Conservation (phyloP, 2,329 filamentous ascomycete species). For the Stagonosporopsis tanaceti region DNA sequence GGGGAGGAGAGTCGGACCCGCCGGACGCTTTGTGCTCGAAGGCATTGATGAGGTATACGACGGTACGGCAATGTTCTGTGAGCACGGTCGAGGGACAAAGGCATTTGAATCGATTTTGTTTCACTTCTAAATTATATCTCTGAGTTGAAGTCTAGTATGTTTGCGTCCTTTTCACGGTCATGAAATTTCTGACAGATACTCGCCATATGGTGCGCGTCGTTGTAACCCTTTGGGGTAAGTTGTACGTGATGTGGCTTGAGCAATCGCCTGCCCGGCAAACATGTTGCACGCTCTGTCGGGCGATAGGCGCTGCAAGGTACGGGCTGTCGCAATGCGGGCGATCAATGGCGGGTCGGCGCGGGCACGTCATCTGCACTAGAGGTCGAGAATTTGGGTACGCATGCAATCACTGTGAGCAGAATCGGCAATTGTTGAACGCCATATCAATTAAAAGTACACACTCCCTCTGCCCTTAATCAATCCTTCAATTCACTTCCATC, state of each 20-base stretch:
- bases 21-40: neutral
- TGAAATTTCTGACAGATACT: neutral
- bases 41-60: constrained; percentile 15
- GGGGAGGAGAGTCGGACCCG: neutral
- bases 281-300: constrained; percentile 6
- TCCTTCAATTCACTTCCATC: neutral
- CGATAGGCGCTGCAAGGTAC: constrained; percentile 18
- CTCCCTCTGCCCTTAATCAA: neutral
- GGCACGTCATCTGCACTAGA: constrained; percentile 23
- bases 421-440: constrained; percentile 14
- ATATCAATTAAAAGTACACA: constrained; percentile 6
- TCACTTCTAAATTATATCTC: neutral
- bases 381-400: constrained; percentile 18
- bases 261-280: constrained; percentile 3
- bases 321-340: constrained; percentile 14
- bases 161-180: no score
- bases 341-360: constrained; percentile 19
- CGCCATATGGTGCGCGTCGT: neutral
- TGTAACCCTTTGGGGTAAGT: no score
- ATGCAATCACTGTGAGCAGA: constrained; percentile 16
- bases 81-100: neutral
- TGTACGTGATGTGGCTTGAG: neutral
- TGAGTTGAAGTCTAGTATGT: no score
- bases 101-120: constrained; percentile 15
- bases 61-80: constrained; percentile 7